Conservation (phyloP, 1,284 basidiomycete genomes). For the Agroathelia rolfsii region DNA sequence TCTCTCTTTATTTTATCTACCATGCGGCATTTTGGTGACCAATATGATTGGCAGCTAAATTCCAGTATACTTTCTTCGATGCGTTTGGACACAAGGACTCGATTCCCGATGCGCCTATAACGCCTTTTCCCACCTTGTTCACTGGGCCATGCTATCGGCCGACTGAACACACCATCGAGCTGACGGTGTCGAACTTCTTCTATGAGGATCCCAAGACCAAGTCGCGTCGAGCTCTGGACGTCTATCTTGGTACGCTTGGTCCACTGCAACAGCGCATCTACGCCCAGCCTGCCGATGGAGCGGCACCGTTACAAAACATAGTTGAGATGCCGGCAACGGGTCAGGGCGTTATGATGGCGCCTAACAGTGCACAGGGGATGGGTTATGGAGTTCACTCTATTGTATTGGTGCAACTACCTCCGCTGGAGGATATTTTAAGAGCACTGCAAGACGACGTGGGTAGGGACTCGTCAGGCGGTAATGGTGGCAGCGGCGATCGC, state of each 20-base stretch:
- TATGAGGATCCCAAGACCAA: constrained; percentile 61
- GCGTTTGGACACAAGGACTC: constrained; percentile 70
- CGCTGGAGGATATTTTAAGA: constrained; percentile 59
- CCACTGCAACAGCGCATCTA: constrained; percentile 68
- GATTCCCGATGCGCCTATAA: constrained; percentile 72
- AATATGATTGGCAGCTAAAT: constrained; percentile 51
- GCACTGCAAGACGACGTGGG: constrained; percentile 64
- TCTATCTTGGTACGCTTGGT: constrained; percentile 85
- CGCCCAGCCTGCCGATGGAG: no score
- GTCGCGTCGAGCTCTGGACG: constrained; percentile 62
- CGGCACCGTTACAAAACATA: no score
- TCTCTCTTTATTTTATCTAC: not conserved
- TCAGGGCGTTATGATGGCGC: no score
- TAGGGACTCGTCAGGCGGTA: constrained; percentile 17
- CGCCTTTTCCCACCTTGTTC: constrained; percentile 82
- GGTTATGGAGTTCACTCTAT: no score
- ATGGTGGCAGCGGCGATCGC: constrained; percentile 12
- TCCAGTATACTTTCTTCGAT: constrained; percentile 92
- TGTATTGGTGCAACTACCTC: constrained; percentile 71
- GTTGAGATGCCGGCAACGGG: no score
- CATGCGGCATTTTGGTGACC: constrained; percentile 7
- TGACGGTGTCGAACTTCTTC: constrained; percentile 80
- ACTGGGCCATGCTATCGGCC: constrained; percentile 71
- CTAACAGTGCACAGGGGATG: no score
- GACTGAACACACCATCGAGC: constrained; percentile 62